Evolutionary conservation across 2,329 filamentous ascomycete genomes (phyloP).

Genomic region (Aspergillus pseudonomiae): DNA sequence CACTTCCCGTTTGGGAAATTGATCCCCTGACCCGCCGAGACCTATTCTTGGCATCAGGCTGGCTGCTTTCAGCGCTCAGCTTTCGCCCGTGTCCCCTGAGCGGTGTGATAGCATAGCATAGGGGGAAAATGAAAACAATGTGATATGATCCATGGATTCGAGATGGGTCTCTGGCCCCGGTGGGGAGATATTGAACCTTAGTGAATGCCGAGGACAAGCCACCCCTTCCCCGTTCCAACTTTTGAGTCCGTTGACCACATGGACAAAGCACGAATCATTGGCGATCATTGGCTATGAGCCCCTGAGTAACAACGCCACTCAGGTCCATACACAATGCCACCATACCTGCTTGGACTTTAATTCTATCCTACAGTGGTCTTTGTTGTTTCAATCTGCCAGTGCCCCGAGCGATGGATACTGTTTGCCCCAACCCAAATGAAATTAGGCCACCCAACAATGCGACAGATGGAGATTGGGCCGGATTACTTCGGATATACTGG

Average conservation of each 20-base stretch:
- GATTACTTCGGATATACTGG: neutral
- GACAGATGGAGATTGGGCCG: neutral
- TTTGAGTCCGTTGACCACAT: neutral
- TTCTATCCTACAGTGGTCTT: neutral
- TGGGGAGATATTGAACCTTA: neutral
- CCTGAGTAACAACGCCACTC: neutral
- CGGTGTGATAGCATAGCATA: neutral
- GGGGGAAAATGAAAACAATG: neutral
- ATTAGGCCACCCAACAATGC: neutral
- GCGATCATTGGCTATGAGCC: neutral
- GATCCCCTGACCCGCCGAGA: neutral
- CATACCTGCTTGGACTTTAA: neutral
- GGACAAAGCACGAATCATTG: neutral
- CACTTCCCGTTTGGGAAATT: neutral
- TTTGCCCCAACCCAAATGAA: neutral
- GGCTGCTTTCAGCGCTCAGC: neutral
- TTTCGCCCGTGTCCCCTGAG: neutral
- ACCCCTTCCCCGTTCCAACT: neutral
- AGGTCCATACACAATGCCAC: neutral
- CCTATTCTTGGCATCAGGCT: slow-evolving; percentile 1
- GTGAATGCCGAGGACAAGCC: neutral
- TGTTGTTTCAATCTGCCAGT: neutral
- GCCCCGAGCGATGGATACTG: neutral
- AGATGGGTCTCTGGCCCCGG: neutral
- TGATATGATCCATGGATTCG: neutral